These are phyloP conservation scores for Pyrenophora seminiperda DNA, from an alignment of 2,329 filamentous ascomycete species.

Conservation along the genomic window DNA sequence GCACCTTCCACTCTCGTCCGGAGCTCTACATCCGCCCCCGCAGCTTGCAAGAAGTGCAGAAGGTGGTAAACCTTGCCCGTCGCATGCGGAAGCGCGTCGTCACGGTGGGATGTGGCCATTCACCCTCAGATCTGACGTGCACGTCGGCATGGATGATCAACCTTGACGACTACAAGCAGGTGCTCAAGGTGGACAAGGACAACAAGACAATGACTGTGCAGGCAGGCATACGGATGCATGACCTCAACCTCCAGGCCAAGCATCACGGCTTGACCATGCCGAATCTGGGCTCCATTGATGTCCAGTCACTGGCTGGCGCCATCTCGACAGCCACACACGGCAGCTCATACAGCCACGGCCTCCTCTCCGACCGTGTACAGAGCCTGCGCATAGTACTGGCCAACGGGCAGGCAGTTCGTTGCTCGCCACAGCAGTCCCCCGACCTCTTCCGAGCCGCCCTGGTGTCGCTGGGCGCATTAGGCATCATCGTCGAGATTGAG, in stretches of 20 bases:
- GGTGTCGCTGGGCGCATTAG: constrained; percentile 84
- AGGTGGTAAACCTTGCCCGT: constrained; percentile 79
- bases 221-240: constrained; percentile 82
- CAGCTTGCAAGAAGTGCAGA: constrained; percentile 79
- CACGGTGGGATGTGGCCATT: constrained; percentile 89
- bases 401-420: constrained; percentile 74
- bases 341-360: constrained; percentile 79
- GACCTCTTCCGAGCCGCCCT: constrained; percentile 88
- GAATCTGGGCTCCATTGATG: constrained; percentile 92
- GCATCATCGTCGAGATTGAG: constrained; percentile 88
- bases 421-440: constrained; percentile 68
- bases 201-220: constrained; percentile 75
- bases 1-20: constrained; percentile 85
- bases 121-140: constrained; percentile 88
- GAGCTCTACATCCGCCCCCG: constrained; percentile 90
- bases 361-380: constrained; percentile 78
- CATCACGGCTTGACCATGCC: constrained; percentile 80
- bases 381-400: constrained; percentile 80
- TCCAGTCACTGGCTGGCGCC: constrained; percentile 89
- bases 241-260: constrained; percentile 75
- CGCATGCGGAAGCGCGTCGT: constrained; percentile 80
- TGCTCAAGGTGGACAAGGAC: constrained; percentile 71
- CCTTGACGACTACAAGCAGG: constrained; percentile 77
- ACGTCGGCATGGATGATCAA: constrained; percentile 95
- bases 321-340: constrained; percentile 95